These are phyloP conservation scores for Globisporangium recalcitrans DNA, from an alignment of 352 stramenopile genomes.

Conservation along the genomic window DNA sequence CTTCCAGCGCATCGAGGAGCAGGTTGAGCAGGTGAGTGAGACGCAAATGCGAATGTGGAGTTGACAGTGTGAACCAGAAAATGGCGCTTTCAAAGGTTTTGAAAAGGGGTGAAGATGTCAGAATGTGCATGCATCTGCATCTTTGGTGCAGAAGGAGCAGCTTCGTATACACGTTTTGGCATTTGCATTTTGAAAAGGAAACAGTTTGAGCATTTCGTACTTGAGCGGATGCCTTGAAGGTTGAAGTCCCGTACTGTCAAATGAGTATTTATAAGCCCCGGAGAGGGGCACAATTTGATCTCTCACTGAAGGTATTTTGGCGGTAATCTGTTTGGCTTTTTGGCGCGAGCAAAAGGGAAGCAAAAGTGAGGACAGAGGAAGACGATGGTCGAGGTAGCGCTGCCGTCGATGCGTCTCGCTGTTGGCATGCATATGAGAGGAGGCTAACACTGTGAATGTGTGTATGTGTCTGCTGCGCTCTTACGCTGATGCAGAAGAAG, in stretches of 20 bases:
- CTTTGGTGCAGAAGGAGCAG: too few relatives aligned
- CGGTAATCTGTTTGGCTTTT: neutral
- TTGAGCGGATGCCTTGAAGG: too few relatives aligned
- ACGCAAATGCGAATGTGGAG: too few relatives aligned
- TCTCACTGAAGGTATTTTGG: slow-evolving; percentile 1
- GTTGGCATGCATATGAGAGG: neutral
- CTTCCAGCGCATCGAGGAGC: neutral
- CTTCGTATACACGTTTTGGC: too few relatives aligned
- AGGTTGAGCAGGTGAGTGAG: neutral
- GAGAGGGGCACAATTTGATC: neutral
- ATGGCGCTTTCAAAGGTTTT: too few relatives aligned
- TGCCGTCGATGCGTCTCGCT: neutral
- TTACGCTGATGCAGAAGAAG: slow-evolving; percentile 30
- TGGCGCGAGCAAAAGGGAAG: neutral
- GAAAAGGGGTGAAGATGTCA: too few relatives aligned
- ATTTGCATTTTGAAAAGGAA: too few relatives aligned
- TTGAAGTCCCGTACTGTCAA: neutral
- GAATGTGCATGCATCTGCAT: too few relatives aligned
- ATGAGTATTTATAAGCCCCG: neutral
- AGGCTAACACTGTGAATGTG: neutral
- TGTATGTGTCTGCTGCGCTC: neutral
- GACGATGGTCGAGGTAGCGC: slow-evolving; percentile 5
- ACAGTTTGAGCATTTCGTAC: neutral
- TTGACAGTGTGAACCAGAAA: too few relatives aligned
- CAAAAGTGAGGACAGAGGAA: neutral